Evolutionary conservation across 106 monocot genomes (phyloP), one percentile per base, ranked within the genome.

Genomic region (Acorus gramineus): DNA sequence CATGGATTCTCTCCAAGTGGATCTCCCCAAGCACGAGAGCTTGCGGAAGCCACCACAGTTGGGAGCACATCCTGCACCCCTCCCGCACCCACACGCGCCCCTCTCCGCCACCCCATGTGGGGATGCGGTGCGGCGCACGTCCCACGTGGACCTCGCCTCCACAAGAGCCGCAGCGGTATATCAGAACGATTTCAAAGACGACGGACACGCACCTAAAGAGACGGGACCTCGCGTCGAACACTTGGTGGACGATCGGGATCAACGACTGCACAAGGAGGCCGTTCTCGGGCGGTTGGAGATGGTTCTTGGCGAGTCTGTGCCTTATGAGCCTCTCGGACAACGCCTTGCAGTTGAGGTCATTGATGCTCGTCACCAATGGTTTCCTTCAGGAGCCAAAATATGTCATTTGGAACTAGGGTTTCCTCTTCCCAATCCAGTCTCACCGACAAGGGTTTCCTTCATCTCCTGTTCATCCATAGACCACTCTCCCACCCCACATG

Each of bases 121-220:
- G 82, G 13, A 82, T 78, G 44, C 12, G 67, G 52, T 82, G 82
- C 14, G 78, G 82, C 59, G 68, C 42, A 8, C 8, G 42, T 46
- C 82, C 82, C 52, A 82, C 55, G 58, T 67, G 78, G 64, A 78
- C 74, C 28, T 28, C 28, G 55, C 78, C 82, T 59, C 71, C 74
- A 55, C 82, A 82, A 55, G 43, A 82, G 77, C 82, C 66, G 70
- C 78, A 82, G 3, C 60, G 64, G 53, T 82, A 78, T 63, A 82
- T 71, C 4, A 49, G 57, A 54, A 78, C 53, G 55, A 7, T 60
- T 42, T 67, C 59, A 4, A 60, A 9, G 8, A 71, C 59, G 46
- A 44, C 2, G 3, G 63, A 71, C 14, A 59, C 74, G 56, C 82
- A 82, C n/a, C 13, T 3, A 47, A 59, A 57, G 28, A 82, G 70